Base-by-base conservation (phyloP, 331 rosid genomes). In the Stylosanthes scabra region DNA sequence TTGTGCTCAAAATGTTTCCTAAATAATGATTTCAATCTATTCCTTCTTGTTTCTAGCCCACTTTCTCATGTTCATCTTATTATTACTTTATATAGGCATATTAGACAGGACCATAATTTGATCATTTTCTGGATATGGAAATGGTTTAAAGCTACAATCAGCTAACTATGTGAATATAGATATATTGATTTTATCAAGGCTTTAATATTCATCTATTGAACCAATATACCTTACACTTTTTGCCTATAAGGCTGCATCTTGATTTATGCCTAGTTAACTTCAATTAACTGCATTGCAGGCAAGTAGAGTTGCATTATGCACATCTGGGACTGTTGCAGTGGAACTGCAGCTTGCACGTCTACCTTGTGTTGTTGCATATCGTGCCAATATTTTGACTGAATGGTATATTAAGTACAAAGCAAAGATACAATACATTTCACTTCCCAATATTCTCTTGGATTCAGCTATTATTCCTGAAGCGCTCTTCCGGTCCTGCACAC, bases 281-380 rank as follows among this genome's bases (percentile, higher is more conserved):
- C 66, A 84, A 46, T 25, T 45, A 44, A 54, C 66, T 51, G 55
- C 58, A 25, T 85, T 80, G 70, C 90, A 91, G 99, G 99, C 93
- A 7, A 89, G 99, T 74, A 89, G 56, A 67, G 96, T 86, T 63
- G 97, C 97, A 0, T 81, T 94, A 67, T 94, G 99, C 76, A 76
- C 99, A 71, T 91, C 99, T 10, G 99, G 97, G 63, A 91, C 99
- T 6, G 95, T 83, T 50, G 90, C 91, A 59, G 79, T 85, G 56
- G 97, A 89, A 89, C 66, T 89, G 83, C 96, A 91, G 83, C 92
- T 94, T 83, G 95, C 96, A 45, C 87, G 91, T 49, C 66, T 84
- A 69, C 99, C 99, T 12, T 94, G 96, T 64, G 82, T 89, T 40
- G 90, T 94, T 34, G 96, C 92, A 25, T 94, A 91, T 76, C 86